phyloP scores from a whole-genome alignment of 495 filamentous ascomycete species.

The Hypoxylon fragiforme region DNA sequence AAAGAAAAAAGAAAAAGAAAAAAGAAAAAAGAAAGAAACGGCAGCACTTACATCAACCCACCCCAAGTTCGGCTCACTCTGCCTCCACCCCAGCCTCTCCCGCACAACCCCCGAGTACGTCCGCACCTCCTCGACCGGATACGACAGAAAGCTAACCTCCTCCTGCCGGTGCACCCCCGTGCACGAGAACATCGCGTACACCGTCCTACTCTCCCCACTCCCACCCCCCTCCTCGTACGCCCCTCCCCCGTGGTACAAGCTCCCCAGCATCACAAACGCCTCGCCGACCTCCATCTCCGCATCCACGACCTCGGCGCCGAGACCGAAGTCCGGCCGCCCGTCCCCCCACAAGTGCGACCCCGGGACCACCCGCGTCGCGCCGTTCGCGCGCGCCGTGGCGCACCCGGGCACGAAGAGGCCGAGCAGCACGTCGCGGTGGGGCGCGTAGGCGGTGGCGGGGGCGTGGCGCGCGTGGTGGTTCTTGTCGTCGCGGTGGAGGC shows the following conservation, averaged over 20 bases:
- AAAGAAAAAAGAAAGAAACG: too few species aligned
- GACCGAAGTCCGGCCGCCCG: conserved; percentile 17
- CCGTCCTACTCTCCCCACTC: not conserved
- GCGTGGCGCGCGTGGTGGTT: conserved; percentile 36
- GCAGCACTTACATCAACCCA: too few species aligned
- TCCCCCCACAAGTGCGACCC: conserved; percentile 38
- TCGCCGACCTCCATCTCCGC: conserved; percentile 34
- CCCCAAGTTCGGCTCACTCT: conserved; percentile 39
- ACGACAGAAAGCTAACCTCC: conserved; percentile 39
- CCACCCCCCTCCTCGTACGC: too few species aligned
- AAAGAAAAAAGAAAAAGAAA: too few species aligned
- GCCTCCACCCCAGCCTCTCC: conserved; percentile 36
- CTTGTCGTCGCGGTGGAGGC: conserved; percentile 41
- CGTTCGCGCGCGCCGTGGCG: conserved; percentile 40
- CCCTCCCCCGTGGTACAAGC: conserved; percentile 35
- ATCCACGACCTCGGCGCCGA: conserved; percentile 17
- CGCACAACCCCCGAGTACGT: conserved; percentile 33
- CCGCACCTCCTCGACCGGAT: conserved; percentile 36
- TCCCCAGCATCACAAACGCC: conserved; percentile 34
- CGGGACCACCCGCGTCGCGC: conserved; percentile 38
- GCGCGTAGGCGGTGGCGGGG: conserved; percentile 19
- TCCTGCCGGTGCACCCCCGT: conserved; percentile 41
- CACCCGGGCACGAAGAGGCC: conserved; percentile 43
- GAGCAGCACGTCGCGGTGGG: conserved; percentile 22
- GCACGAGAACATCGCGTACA: conserved; percentile 41